Conservation (phyloP, 768 basidiomycete genomes). For the Xerocomus brunneocitrinus region DNA sequence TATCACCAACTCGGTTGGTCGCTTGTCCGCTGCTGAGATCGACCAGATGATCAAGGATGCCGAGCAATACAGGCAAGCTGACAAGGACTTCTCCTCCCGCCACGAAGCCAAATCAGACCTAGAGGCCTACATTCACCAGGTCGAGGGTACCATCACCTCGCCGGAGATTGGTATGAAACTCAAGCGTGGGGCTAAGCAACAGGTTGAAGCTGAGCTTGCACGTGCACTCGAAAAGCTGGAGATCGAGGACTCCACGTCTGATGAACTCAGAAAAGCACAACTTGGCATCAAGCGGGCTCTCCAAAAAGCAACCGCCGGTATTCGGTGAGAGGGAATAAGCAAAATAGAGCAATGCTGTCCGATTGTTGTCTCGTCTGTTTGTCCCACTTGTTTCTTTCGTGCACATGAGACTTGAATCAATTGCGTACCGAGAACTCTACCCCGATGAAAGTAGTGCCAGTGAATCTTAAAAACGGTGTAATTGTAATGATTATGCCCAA, state of each 20-base stretch:
- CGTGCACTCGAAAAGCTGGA: slow-evolving; percentile 98
- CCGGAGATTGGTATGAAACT: slow-evolving; percentile 98
- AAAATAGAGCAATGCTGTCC: slow-evolving; percentile 16
- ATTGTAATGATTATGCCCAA: not conserved
- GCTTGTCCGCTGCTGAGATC: slow-evolving; percentile 95
- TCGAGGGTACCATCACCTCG: slow-evolving; percentile 92
- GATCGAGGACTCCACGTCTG: slow-evolving; percentile 89
- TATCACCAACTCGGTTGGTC: slow-evolving; percentile 99
- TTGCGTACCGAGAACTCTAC: not conserved
- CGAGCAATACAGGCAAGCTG: slow-evolving; percentile 92
- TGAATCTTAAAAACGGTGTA: not conserved
- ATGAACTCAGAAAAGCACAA: slow-evolving; percentile 95
- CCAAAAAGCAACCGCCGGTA: slow-evolving; percentile 93
- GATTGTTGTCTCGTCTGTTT: slow-evolving; percentile 15
- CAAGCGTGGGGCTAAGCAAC: slow-evolving; percentile 91
- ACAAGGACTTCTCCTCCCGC: slow-evolving; percentile 97
- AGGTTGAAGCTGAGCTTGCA: slow-evolving; percentile 96
- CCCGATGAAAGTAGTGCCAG: not conserved
- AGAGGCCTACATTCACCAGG: slow-evolving; percentile 95
- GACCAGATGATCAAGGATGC: slow-evolving; percentile 99
- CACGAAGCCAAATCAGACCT: slow-evolving; percentile 99
- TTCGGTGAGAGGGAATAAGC: slow-evolving; percentile 50
- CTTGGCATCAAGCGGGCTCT: slow-evolving; percentile 93
- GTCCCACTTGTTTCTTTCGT: slow-evolving; percentile 6
- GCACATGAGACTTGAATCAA: slow-evolving; percentile 16